These are phyloP conservation scores for Penicillium robsamsonii DNA, from an alignment of 495 filamentous ascomycete species.

Conservation along the genomic window DNA sequence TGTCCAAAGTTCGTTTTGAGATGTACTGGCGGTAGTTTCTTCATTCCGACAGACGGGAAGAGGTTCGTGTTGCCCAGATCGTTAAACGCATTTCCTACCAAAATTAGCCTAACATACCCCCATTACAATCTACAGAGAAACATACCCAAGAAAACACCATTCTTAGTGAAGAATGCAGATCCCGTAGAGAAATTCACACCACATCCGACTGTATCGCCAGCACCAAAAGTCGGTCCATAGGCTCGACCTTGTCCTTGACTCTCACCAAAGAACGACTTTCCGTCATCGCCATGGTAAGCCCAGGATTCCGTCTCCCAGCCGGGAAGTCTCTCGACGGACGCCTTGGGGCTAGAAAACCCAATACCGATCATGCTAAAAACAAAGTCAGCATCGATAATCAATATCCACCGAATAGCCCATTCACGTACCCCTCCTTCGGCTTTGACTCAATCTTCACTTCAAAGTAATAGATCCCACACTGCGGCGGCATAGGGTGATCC, in stretches of 20 bases:
- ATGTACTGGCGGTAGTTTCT: constrained; percentile 74
- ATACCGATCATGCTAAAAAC: constrained; percentile 76
- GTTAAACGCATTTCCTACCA: constrained; percentile 72
- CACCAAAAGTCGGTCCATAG: constrained; percentile 71
- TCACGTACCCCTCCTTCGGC: constrained; percentile 80
- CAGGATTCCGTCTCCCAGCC: constrained; percentile 96
- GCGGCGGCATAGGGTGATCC: constrained; percentile 85
- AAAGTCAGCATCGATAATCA: neutral
- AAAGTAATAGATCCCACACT: constrained; percentile 95
- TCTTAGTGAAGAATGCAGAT: constrained; percentile 93
- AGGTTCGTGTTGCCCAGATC: constrained; percentile 68
- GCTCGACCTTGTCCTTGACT: constrained; percentile 65
- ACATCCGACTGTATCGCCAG: constrained; percentile 84
- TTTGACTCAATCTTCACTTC: constrained; percentile 85
- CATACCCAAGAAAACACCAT: constrained; percentile 75
- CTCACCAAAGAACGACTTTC: constrained; percentile 73
- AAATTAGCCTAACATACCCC: neutral
- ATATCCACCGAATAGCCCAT: neutral
- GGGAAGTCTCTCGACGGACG: constrained; percentile 75
- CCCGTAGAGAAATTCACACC: constrained; percentile 88
- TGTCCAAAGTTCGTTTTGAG: constrained; percentile 91
- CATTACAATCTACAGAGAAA: constrained; percentile 2
- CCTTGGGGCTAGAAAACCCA: constrained; percentile 76
- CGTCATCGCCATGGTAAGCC: constrained; percentile 98
- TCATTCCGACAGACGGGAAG: constrained; percentile 92